These are phyloP conservation scores for Sapria himalayana DNA, from an alignment of 345 rosid species.

Conservation along the genomic window DNA sequence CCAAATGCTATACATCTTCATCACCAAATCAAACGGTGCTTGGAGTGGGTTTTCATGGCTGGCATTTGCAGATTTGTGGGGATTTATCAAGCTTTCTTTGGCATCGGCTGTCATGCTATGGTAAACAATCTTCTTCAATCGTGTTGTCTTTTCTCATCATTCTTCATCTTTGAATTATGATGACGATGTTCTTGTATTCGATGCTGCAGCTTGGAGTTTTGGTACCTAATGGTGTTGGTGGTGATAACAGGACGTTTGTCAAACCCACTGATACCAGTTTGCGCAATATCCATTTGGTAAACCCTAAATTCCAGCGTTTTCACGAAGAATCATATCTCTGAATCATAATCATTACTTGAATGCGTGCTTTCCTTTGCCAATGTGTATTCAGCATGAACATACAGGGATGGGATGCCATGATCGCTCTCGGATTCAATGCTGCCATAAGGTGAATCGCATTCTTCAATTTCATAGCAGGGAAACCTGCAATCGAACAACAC, in stretches of 20 bases:
- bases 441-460: conserved; percentile 42
- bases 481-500: too few species aligned
- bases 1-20: conserved; percentile 58
- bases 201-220: conserved; percentile 66
- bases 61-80: conserved; percentile 59
- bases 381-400: conserved; percentile 54
- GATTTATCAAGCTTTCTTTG: conserved; percentile 65
- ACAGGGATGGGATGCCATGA: conserved; percentile 82
- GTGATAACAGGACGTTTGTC: conserved; percentile 65
- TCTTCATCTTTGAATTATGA: background rate
- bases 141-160: background rate
- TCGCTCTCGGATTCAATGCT: conserved; percentile 78
- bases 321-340: too few species aligned
- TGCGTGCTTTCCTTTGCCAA: background rate
- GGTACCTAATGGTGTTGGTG: conserved; percentile 68
- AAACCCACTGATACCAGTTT: conserved; percentile 60
- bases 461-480: background rate
- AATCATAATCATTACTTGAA: too few species aligned
- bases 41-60: conserved; percentile 85
- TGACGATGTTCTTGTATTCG: background rate
- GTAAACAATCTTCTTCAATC: conserved; percentile 12
- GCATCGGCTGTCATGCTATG: conserved; percentile 91
- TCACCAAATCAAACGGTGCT: conserved; percentile 75
- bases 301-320: too few species aligned
- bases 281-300: conserved; percentile 85